A percentile compares a stretch with the other conserved stretches of the same genome.
Evolutionary conservation across 2,329 filamentous ascomycete species (phyloP).

Genomic region (Grosmannia penicillata): DNA sequence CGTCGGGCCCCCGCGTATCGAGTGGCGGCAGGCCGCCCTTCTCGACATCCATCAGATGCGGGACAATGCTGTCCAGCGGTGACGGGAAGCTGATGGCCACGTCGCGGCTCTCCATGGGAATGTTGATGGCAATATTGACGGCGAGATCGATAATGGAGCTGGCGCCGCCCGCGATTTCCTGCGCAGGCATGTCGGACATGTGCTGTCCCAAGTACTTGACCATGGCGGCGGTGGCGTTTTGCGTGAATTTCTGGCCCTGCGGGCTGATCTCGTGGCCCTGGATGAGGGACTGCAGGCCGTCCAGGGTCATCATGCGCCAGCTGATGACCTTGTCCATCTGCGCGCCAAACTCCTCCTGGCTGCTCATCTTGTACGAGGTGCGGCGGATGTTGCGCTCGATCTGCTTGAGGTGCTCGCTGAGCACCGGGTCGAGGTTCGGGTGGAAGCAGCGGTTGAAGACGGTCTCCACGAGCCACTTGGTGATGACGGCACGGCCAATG

Average conservation of each 20-base stretch:
- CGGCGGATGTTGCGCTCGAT: constrained; percentile 80
- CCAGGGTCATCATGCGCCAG: constrained; percentile 87
- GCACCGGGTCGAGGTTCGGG: constrained; percentile 60
- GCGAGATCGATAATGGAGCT: constrained; percentile 89
- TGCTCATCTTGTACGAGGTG: constrained; percentile 57
- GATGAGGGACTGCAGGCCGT: constrained; percentile 66
- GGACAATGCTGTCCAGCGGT: constrained; percentile 56
- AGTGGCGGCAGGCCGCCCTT: constrained; percentile 52
- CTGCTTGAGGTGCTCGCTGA: constrained; percentile 67
- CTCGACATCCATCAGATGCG: constrained; percentile 76
- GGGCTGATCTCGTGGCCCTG: constrained; percentile 49
- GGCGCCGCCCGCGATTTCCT: constrained; percentile 74
- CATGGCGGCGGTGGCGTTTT: constrained; percentile 52
- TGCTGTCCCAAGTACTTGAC: constrained; percentile 57
- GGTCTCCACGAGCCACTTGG: constrained; percentile 79
- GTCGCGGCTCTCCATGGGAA: constrained; percentile 83
- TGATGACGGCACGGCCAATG: constrained; percentile 77
- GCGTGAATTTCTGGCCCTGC: constrained; percentile 54
- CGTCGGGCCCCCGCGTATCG: constrained; percentile 25
- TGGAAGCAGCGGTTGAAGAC: constrained; percentile 90
- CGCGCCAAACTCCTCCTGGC: constrained; percentile 78
- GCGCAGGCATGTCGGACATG: constrained; percentile 60
- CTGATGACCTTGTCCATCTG: constrained; percentile 75
- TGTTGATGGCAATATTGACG: constrained; percentile 68
- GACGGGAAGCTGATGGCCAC: constrained; percentile 75